These are phyloP conservation scores for Vitis vinifera DNA, from an alignment of 164 flowering plant genomes.

Conservation along the genomic window DNA sequence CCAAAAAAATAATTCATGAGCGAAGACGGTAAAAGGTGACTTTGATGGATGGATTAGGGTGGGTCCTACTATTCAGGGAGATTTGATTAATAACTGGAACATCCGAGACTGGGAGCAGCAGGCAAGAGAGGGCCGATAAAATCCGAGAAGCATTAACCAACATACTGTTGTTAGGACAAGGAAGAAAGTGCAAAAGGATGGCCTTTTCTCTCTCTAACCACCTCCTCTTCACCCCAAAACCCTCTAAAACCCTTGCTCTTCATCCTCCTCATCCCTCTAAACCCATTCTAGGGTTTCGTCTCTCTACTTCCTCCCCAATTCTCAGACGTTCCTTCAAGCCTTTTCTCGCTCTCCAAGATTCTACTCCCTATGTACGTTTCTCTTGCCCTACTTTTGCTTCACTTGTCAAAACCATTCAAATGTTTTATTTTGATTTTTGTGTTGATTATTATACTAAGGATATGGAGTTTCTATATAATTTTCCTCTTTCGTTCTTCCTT, in stretches of 20 bases:
- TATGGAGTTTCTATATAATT: too few species aligned
- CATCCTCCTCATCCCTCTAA: slow-evolving; percentile 3
- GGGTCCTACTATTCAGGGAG: too few species aligned
- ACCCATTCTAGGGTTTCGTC: slow-evolving; percentile 2
- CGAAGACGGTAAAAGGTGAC: too few species aligned
- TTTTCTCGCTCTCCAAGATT: slow-evolving; percentile 7
- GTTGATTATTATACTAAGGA: background rate
- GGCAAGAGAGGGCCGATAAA: too few species aligned
- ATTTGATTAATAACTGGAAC: too few species aligned
- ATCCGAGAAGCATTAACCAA: too few species aligned
- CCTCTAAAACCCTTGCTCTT: slow-evolving; percentile 7
- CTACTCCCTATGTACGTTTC: slow-evolving; percentile 21
- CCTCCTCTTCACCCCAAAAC: slow-evolving; percentile 17
- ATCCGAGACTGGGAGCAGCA: too few species aligned
- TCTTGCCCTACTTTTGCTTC: background rate
- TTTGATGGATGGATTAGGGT: too few species aligned
- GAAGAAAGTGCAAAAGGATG: slow-evolving; percentile 11
- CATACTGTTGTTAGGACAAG: background rate
- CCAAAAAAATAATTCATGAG: too few species aligned
- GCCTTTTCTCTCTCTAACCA: slow-evolving; percentile 21
- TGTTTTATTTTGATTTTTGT: background rate
- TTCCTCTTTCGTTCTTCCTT: background rate
- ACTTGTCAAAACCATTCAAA: too few species aligned
- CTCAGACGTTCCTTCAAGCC: slow-evolving; percentile 11
- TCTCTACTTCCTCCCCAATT: slow-evolving; percentile 4